Conservation (phyloP, 2,329 filamentous ascomycete species). For the Sporothrix euskadiensis region DNA sequence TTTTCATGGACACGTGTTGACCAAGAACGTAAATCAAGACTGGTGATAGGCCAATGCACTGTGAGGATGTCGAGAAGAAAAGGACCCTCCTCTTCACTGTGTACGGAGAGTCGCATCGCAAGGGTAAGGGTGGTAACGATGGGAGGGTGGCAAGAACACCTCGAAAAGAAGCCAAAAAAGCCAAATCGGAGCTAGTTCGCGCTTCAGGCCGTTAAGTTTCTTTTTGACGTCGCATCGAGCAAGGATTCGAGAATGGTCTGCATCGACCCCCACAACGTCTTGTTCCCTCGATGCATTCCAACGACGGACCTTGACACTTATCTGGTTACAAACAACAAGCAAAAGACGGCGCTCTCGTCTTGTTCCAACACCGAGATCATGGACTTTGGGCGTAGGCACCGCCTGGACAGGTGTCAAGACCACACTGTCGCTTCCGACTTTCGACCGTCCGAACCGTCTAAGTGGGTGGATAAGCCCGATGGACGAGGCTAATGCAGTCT, state of each 20-base stretch:
- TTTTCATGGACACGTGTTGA: slow-evolving; percentile 16
- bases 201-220: neutral
- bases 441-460: neutral
- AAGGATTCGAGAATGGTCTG: neutral
- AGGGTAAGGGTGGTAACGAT: neutral
- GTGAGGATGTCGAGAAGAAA: neutral
- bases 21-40: neutral
- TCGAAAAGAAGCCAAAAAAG: neutral
- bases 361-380: slow-evolving; percentile 9
- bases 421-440: neutral
- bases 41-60: neutral
- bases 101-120: neutral
- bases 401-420: neutral
- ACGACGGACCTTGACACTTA: neutral
- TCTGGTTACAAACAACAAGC: neutral
- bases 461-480: neutral
- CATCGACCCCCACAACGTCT: neutral
- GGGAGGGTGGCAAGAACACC: neutral
- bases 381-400: too few species aligned
- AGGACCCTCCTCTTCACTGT: neutral
- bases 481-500: neutral
- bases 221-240: neutral
- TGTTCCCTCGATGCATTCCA: neutral
- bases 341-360: neutral
- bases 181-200: slow-evolving; percentile 10